These are phyloP conservation scores for Rubia yunnanensis DNA, from an alignment of 257 asterid species.

Conservation along the genomic window DNA sequence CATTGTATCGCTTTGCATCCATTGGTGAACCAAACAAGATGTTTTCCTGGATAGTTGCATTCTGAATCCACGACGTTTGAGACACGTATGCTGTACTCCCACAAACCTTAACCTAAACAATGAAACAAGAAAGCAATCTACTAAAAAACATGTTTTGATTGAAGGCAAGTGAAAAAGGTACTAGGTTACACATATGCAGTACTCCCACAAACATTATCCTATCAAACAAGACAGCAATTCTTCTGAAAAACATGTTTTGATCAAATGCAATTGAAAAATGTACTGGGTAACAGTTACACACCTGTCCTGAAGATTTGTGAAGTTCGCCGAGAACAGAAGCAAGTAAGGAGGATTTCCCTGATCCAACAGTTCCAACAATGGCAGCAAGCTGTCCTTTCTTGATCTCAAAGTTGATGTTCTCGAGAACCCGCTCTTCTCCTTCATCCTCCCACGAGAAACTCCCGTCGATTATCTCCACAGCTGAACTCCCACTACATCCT, in stretches of 20 bases:
- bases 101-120: constrained; percentile 48
- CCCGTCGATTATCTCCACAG: constrained; percentile 44
- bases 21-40: constrained; percentile 60
- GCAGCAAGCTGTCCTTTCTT: constrained; percentile 74
- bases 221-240: background rate
- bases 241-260: no score
- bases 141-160: background rate
- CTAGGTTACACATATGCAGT: background rate
- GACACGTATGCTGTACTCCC: constrained; percentile 72
- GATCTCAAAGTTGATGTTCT: constrained; percentile 36
- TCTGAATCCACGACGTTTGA: constrained; percentile 72
- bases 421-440: constrained; percentile 24
- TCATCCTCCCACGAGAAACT: constrained; percentile 62
- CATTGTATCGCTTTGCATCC: constrained; percentile 40
- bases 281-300: constrained; percentile 8
- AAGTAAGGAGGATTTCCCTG: constrained; percentile 65
- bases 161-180: background rate
- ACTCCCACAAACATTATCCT: no score
- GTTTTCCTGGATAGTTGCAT: constrained; percentile 58
- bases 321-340: constrained; percentile 73
- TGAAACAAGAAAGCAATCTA: no score
- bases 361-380: constrained; percentile 76
- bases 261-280: no score
- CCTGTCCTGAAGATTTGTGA: constrained; percentile 55
- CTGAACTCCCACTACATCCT: constrained; percentile 29